A percentile compares a stretch with the other conserved stretches of the same genome.
Conservation (phyloP, 148 eudicot species). For the Oxyria digyna region DNA sequence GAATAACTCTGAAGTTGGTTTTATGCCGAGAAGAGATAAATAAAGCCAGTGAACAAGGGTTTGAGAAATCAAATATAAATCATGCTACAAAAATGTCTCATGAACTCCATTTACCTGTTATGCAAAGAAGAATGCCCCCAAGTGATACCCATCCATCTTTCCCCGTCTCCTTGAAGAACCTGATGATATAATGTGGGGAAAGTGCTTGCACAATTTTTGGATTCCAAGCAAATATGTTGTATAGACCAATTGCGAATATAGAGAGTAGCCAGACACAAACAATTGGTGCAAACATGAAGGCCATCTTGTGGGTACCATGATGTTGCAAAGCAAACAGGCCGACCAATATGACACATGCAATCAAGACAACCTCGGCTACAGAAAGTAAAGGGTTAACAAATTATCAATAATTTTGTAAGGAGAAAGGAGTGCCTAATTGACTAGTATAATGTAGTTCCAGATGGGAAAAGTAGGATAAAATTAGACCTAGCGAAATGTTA, state of each 20-base stretch:
- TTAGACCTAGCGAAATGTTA: background rate
- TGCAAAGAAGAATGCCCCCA: constrained; percentile 83
- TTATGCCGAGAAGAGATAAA: background rate
- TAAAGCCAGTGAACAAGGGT: background rate
- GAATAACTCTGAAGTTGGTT: background rate
- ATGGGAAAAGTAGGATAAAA: background rate
- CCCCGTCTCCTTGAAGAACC: constrained; percentile 64
- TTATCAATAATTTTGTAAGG: background rate
- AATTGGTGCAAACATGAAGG: constrained; percentile 81
- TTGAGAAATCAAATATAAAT: background rate
- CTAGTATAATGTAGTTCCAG: background rate
- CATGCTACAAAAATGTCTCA: background rate
- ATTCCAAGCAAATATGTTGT: constrained; percentile 71
- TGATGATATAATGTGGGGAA: constrained; percentile 78
- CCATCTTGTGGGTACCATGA: constrained; percentile 84
- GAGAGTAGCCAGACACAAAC: constrained; percentile 75
- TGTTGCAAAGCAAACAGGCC: constrained; percentile 95
- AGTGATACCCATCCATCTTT: constrained; percentile 88
- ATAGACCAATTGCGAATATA: constrained; percentile 64
- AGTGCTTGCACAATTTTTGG: constrained; percentile 64
- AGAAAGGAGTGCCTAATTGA: background rate
- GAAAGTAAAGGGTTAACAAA: constrained; percentile 3
- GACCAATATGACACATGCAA: constrained; percentile 72
- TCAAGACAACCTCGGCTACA: constrained; percentile 46
- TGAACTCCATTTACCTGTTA: constrained; percentile 49